Evolutionary conservation across 2,329 filamentous ascomycete genomes (phyloP).

Genomic region (Phaeoacremonium minimum): DNA sequence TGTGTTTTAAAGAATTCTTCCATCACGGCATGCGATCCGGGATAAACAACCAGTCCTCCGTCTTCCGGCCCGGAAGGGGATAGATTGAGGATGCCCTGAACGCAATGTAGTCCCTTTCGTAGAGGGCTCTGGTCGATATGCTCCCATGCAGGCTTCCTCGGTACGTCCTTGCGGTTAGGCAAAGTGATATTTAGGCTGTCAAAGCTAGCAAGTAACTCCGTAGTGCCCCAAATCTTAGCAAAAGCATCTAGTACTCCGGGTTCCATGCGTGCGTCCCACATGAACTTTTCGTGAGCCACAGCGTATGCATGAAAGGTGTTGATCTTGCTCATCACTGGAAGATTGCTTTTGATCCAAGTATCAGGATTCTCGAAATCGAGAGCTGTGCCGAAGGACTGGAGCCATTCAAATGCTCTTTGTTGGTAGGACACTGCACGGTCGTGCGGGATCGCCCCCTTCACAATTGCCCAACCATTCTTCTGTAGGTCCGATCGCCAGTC

Average conservation of each 20-base stretch:
- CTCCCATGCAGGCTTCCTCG: constrained; percentile 24
- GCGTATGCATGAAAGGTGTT: constrained; percentile 22
- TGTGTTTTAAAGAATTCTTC: constrained; percentile 25
- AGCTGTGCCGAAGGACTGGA: constrained; percentile 12
- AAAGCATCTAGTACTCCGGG: constrained; percentile 31
- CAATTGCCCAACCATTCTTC: constrained; percentile 16
- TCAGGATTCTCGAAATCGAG: constrained; percentile 19
- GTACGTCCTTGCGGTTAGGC: constrained; percentile 21
- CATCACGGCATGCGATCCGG: constrained; percentile 21
- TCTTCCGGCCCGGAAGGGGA: constrained; percentile 27
- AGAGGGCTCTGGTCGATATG: constrained; percentile 25
- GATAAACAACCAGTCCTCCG: constrained; percentile 28
- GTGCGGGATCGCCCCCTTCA: constrained; percentile 37
- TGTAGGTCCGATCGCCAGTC: not conserved
- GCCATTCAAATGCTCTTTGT: constrained; percentile 15
- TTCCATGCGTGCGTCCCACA: constrained; percentile 32
- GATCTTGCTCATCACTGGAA: constrained; percentile 27
- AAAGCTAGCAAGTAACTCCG: constrained; percentile 28
- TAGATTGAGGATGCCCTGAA: constrained; percentile 24
- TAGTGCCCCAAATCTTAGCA: constrained; percentile 27
- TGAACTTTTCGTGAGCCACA: constrained; percentile 30
- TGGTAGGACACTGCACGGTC: constrained; percentile 31
- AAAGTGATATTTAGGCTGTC: constrained; percentile 31
- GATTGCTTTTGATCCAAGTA: constrained; percentile 29
- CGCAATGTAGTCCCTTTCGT: constrained; percentile 17